Percentiles rank a stretch among this genome's conserved stretches.
Evolutionary conservation across 2,329 filamentous ascomycete genomes (phyloP).

Genomic region (Saccharata proteae): DNA sequence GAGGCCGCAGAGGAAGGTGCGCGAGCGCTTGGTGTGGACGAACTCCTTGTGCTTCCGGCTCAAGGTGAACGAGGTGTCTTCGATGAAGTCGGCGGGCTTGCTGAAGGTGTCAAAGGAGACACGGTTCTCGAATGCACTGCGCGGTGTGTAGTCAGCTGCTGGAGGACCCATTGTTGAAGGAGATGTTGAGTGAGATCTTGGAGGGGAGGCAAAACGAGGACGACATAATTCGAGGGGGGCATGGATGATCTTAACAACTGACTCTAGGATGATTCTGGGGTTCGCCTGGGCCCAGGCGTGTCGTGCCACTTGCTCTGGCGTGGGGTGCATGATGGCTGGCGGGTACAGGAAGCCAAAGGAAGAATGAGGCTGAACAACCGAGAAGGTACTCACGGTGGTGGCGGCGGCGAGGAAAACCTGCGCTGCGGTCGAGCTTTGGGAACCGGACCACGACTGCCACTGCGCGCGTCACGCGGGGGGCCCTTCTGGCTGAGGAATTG

Average conservation of each 20-base stretch:
- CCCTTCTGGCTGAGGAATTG: slow-evolving; percentile 25
- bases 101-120: slow-evolving; percentile 68
- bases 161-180: background rate
- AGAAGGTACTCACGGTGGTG: slow-evolving; percentile 29
- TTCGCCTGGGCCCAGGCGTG: slow-evolving; percentile 1
- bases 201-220: background rate
- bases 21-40: slow-evolving; percentile 63
- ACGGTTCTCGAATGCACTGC: slow-evolving; percentile 51
- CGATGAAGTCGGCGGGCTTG: slow-evolving; percentile 50
- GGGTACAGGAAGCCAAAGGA: slow-evolving; percentile 1
- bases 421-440: slow-evolving; percentile 14
- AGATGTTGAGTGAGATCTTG: background rate
- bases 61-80: slow-evolving; percentile 57
- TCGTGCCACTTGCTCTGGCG: slow-evolving; percentile 3
- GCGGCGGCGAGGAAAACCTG: slow-evolving; percentile 28
- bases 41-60: slow-evolving; percentile 82
- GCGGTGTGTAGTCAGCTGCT: background rate
- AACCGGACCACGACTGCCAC: too few relatives aligned
- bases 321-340: background rate
- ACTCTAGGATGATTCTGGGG: slow-evolving; percentile 2
- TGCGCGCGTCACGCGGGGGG: slow-evolving; percentile 11
- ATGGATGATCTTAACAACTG: slow-evolving; percentile 2
- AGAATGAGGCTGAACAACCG: too few relatives aligned
- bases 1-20: slow-evolving; percentile 82
- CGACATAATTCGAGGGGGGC: background rate